These are phyloP conservation scores for Sutorius australiensis DNA, from an alignment of 768 basidiomycete species.

Conservation along the genomic window DNA sequence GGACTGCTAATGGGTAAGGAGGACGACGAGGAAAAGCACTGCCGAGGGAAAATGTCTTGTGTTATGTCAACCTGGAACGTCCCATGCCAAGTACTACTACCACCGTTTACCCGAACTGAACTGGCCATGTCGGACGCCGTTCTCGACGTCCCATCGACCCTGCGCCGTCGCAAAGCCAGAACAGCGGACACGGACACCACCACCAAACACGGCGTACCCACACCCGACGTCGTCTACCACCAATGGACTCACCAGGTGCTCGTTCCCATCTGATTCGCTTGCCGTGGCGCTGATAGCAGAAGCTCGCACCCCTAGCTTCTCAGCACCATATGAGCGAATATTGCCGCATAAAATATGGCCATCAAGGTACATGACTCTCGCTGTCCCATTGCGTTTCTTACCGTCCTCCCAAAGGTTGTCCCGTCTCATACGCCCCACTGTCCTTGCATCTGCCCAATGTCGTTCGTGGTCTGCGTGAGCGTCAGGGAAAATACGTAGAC, in stretches of 20 bases:
- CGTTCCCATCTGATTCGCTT: neutral
- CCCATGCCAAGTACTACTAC: neutral
- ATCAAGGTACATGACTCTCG: slow-evolving; percentile 22
- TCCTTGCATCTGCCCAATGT: slow-evolving; percentile 60
- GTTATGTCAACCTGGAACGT: neutral
- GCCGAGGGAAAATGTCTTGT: neutral
- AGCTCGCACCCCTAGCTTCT: slow-evolving; percentile 61
- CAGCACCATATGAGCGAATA: slow-evolving; percentile 75
- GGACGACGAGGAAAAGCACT: neutral
- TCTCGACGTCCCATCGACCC: neutral
- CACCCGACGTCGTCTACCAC: neutral
- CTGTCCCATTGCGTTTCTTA: neutral
- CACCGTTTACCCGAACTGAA: neutral
- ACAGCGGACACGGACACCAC: neutral
- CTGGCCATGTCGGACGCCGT: slow-evolving; percentile 11
- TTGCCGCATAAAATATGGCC: slow-evolving; percentile 64
- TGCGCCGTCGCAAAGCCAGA: neutral
- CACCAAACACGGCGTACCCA: neutral
- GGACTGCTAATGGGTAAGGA: neutral
- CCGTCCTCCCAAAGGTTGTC: slow-evolving; percentile 43
- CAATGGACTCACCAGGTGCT: slow-evolving; percentile 24
- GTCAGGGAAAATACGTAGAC: slow-evolving; percentile 42
- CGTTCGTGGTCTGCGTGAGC: slow-evolving; percentile 47
- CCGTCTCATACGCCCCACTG: slow-evolving; percentile 56
- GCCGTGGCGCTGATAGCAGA: neutral